These are phyloP conservation scores for Thielaviopsis euricoi DNA, from an alignment of 2,329 filamentous ascomycete genomes.

Conservation along the genomic window DNA sequence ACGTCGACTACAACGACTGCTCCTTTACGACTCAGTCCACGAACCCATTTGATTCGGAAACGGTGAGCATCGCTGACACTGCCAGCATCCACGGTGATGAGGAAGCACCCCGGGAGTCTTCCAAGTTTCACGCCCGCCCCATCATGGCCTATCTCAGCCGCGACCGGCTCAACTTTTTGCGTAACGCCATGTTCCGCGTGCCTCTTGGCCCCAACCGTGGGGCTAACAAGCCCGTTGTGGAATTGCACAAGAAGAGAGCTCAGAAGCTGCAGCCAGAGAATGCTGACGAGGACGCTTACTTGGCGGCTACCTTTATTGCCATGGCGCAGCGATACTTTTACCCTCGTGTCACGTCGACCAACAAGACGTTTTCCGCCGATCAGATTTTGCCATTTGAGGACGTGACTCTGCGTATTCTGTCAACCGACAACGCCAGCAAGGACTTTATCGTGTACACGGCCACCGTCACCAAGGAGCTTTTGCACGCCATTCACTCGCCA, in stretches of 20 bases:
- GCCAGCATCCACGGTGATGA: not conserved
- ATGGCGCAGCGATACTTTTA: slow-evolving; percentile 43
- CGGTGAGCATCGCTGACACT: not conserved
- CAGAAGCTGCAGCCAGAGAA: slow-evolving; percentile 31
- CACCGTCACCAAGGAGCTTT: slow-evolving; percentile 29
- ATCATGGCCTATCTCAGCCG: slow-evolving; percentile 17
- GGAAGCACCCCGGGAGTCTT: slow-evolving; percentile 18
- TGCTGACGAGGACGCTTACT: slow-evolving; percentile 33
- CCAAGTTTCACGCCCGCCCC: slow-evolving; percentile 22
- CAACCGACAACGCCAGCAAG: slow-evolving; percentile 29
- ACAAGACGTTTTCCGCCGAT: slow-evolving; percentile 13
- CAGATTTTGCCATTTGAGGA: slow-evolving; percentile 25
- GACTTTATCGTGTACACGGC: slow-evolving; percentile 39
- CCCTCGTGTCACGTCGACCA: slow-evolving; percentile 13
- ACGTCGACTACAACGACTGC: not conserved
- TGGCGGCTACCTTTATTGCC: slow-evolving; percentile 35
- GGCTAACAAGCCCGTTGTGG: slow-evolving; percentile 31
- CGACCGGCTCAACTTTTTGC: slow-evolving; percentile 20
- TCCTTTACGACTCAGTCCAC: slow-evolving; percentile 9
- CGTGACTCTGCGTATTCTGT: slow-evolving; percentile 33
- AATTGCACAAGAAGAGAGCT: slow-evolving; percentile 29
- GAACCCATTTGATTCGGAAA: slow-evolving; percentile 6
- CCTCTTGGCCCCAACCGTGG: slow-evolving; percentile 22
- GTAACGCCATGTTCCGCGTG: slow-evolving; percentile 32
- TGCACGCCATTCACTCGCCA: slow-evolving; percentile 34